Conservation (phyloP, 106 monocot species). For the Dioscorea alata region DNA sequence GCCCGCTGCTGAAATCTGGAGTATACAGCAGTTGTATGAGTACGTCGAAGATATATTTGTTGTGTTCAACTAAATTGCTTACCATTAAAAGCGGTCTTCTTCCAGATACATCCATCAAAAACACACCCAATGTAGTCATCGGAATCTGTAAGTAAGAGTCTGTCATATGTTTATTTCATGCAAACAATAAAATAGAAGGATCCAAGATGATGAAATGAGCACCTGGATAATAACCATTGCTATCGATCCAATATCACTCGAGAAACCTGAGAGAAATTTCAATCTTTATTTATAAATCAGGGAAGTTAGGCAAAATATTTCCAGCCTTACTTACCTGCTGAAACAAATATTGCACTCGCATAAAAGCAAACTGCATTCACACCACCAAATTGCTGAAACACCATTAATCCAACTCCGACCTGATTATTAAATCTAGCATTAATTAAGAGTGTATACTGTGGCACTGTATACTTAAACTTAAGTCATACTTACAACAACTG, state of each 20-base stretch:
- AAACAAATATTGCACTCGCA: slow-evolving; percentile 21
- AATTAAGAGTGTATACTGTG: background rate
- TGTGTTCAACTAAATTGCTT: background rate
- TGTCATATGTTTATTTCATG: background rate
- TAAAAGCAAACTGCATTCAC: slow-evolving; percentile 45
- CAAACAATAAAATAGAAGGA: background rate
- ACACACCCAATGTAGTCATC: slow-evolving; percentile 28
- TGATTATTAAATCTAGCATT: slow-evolving; percentile 1
- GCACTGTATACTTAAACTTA: background rate
- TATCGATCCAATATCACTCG: slow-evolving; percentile 16
- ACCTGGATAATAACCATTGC: slow-evolving; percentile 17
- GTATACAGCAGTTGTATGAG: background rate
- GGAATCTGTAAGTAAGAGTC: slow-evolving; percentile 23
- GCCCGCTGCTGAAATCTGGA: slow-evolving; percentile 43
- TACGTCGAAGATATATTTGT: background rate
- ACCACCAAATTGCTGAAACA: slow-evolving; percentile 59
- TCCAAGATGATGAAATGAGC: too few species aligned
- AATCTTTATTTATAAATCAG: background rate
- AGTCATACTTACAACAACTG: slow-evolving; percentile 25
- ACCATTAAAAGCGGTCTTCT: slow-evolving; percentile 46
- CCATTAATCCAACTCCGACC: slow-evolving; percentile 65
- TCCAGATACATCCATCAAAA: slow-evolving; percentile 47
- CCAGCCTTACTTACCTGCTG: slow-evolving; percentile 8
- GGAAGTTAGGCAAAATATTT: background rate
- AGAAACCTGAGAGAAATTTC: slow-evolving; percentile 25